A percentile compares a stretch with the other conserved stretches of the same genome.
Conservation (phyloP, 169 alveolate genomes). For the Cryptosporidium xiaoi region DNA sequence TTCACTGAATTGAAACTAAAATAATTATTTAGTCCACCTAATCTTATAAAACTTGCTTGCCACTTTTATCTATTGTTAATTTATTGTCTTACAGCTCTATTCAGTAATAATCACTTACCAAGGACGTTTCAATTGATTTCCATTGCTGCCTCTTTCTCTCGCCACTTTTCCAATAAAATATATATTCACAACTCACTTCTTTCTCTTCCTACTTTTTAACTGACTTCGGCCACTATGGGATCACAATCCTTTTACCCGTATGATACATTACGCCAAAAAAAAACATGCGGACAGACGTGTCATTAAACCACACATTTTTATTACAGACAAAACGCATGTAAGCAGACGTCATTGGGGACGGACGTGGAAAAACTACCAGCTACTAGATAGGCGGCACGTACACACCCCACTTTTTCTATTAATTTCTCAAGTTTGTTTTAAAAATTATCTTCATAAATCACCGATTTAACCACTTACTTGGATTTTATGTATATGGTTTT, state of each 20-base stretch:
- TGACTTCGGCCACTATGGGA: conserved; percentile 67
- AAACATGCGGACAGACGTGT: conserved; percentile 75
- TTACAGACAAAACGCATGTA: conserved; percentile 72
- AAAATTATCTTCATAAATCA: no score
- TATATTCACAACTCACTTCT: conserved; percentile 21
- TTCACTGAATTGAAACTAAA: conserved; percentile 52
- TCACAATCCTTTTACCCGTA: conserved; percentile 70
- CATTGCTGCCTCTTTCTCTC: conserved; percentile 42
- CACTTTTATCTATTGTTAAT: conserved; percentile 10
- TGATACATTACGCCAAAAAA: conserved; percentile 61
- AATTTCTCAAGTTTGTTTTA: no score
- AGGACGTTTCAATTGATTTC: conserved; percentile 33
- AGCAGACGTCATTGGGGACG: conserved; percentile 73
- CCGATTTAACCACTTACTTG: no score
- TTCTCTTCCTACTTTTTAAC: conserved; percentile 49
- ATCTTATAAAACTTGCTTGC: conserved; percentile 46
- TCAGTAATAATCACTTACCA: conserved; percentile 50
- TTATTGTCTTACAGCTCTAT: conserved; percentile 13
- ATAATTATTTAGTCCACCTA: conserved; percentile 18
- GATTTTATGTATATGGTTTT: no score
- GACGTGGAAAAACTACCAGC: conserved; percentile 73
- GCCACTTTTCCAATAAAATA: conserved; percentile 12
- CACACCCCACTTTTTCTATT: neutral
- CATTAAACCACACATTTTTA: conserved; percentile 71
- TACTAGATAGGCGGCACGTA: conserved; percentile 18